Base-by-base conservation (phyloP, 495 filamentous ascomycete genomes). In the Xylaria nigripes region DNA sequence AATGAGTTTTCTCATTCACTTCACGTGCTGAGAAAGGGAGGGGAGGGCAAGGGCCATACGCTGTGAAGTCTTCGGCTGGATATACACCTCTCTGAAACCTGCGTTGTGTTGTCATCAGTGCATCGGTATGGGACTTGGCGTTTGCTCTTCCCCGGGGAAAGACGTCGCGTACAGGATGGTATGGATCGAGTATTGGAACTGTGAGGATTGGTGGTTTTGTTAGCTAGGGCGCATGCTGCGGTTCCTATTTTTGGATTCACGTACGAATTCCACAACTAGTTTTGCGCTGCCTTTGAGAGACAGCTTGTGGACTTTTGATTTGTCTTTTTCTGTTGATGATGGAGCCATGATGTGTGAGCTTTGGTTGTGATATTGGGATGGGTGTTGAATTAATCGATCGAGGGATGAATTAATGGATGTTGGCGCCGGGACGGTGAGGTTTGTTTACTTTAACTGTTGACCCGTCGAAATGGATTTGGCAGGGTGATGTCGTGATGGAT, bases 151-250 rank as follows among this genome's bases (percentile, higher is more conserved):
- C n/a, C n/a, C 32, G 32, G 8, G 13, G 32, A 36, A 15, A 12
- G 16, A 6, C n/a, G 9, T 32, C 13, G 3, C 66, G 46, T 71
- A 75, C 83, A 98, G 76, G 34, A 96, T 96, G 1, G 89, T 95
- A 64, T 98, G 91, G 63, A 96, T 95, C 1, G 89, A 95, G 68
- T 94, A 96, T 75, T 98, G 89, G 70, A 98, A 95, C 86, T 90
- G 58, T n/a, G 18, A 40, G 13, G 6, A 3, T 44, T 25, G 10
- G 19, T 1, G 21, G 29, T 19, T 30, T 36, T 2, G 32, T 36
- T 36, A 36, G 32, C 32, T 36, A 12, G 32, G 8, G 32, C 32
- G 32, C 2, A 36, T 9, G 6, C 32, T 9, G 25, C 12, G 9
- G 16, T n/a, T 18, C 4, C 3, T 13, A 4, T 4, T 40, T 18